Evolutionary conservation across 129 eudicot genomes (phyloP).

Genomic region (Lactuca sativa): DNA sequence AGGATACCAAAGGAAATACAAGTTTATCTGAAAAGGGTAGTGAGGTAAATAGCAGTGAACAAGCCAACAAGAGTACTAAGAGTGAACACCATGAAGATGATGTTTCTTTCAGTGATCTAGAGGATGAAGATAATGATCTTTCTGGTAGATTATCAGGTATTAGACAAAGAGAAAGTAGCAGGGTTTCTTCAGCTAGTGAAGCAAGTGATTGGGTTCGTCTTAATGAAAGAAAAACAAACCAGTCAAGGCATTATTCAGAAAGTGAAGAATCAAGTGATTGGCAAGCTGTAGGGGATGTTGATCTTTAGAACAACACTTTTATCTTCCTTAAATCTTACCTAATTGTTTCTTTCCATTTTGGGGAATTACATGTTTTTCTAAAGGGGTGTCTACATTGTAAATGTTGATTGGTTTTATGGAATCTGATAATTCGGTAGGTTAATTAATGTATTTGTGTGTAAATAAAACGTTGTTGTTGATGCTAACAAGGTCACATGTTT

Average conservation of each 20-base stretch:
- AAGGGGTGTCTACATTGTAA: conserved; percentile 12
- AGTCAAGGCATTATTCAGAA: conserved; percentile 59
- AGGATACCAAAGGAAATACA: conserved; percentile 6
- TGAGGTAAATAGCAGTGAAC: conserved; percentile 5
- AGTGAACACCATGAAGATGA: conserved; percentile 34
- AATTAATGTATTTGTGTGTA: not conserved
- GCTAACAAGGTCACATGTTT: too few species aligned
- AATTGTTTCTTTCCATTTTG: not conserved
- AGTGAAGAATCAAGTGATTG: conserved; percentile 71
- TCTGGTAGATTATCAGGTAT: not conserved
- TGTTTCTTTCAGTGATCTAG: conserved; percentile 65
- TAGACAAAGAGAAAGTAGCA: conserved; percentile 11
- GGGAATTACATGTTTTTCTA: not conserved
- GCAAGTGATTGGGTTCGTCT: conserved; percentile 55
- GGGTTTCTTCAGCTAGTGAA: conserved; percentile 42
- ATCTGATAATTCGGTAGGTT: conserved; percentile 2
- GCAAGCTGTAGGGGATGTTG: conserved; percentile 65
- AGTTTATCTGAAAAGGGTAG: conserved; percentile 12
- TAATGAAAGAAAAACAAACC: conserved; percentile 32
- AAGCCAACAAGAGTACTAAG: conserved; percentile 2
- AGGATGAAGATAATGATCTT: conserved; percentile 39
- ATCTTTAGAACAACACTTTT: conserved; percentile 32
- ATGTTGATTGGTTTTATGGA: not conserved
- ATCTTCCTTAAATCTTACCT: not conserved
- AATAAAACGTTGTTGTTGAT: not conserved